Conservation (phyloP, 495 filamentous ascomycete genomes). For the Hypoxylon cercidicola region DNA sequence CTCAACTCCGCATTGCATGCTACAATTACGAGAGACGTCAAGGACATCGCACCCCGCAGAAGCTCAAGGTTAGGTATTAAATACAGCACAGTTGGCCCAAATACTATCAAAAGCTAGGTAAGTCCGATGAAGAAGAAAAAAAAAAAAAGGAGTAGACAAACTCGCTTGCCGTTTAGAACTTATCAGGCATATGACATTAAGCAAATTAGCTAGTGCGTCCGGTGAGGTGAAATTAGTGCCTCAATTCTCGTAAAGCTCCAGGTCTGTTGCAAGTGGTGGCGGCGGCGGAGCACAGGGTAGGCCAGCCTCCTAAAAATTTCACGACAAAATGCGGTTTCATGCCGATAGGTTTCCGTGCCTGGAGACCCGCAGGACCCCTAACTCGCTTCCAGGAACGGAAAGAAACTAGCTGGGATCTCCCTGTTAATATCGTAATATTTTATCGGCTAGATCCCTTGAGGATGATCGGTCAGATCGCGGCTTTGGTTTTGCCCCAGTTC, state of each 20-base stretch:
- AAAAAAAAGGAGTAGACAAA: no score
- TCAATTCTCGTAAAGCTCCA: slow-evolving; percentile 7
- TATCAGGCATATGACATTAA: background rate
- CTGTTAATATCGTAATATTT: slow-evolving; percentile 37
- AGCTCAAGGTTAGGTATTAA: slow-evolving; percentile 9
- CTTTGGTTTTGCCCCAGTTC: slow-evolving; percentile 25
- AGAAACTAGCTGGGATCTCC: slow-evolving; percentile 13
- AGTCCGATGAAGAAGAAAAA: no score
- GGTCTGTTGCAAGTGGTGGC: slow-evolving; percentile 9
- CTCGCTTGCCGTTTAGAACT: no score
- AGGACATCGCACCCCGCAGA: background rate
- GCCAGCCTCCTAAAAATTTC: slow-evolving; percentile 18
- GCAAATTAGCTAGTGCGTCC: background rate
- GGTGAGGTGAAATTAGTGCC: slow-evolving; percentile 4
- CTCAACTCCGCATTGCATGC: background rate
- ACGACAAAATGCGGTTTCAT: slow-evolving; percentile 22
- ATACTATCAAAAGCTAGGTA: no score
- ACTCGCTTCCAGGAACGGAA: slow-evolving; percentile 21
- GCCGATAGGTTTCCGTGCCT: slow-evolving; percentile 28
- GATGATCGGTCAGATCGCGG: slow-evolving; percentile 41
- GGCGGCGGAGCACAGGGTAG: slow-evolving; percentile 24
- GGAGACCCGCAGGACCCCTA: slow-evolving; percentile 27
- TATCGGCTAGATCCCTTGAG: slow-evolving; percentile 39
- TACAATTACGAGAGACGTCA: background rate
- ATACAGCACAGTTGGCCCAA: background rate